Evolutionary conservation across 2,329 filamentous ascomycete genomes (phyloP).

Genomic region (Aspergillus pseudonomiae): DNA sequence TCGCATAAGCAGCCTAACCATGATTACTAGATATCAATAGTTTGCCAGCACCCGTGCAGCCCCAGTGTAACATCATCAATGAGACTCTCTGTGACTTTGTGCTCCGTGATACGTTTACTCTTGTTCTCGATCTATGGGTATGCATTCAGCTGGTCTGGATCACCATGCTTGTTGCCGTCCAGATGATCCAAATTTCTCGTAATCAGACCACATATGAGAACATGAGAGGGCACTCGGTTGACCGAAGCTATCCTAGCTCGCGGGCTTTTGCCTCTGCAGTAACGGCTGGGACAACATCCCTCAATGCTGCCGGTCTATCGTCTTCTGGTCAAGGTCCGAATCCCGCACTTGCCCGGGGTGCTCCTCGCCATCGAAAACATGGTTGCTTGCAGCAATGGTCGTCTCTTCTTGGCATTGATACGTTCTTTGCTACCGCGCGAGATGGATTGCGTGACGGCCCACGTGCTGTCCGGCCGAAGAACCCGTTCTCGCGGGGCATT

Average conservation of each 20-base stretch:
- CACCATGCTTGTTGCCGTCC: slow-evolving; percentile 93
- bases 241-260: slow-evolving; percentile 53
- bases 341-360: slow-evolving; percentile 52
- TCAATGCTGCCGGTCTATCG: slow-evolving; percentile 71
- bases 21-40: slow-evolving; percentile 62
- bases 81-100: slow-evolving; percentile 73
- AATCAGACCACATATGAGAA: slow-evolving; percentile 97
- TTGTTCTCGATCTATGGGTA: slow-evolving; percentile 78
- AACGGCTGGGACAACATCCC: slow-evolving; percentile 67
- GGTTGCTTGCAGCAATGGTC: slow-evolving; percentile 79
- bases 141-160: slow-evolving; percentile 90
- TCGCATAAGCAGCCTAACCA: not conserved
- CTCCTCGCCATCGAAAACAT: slow-evolving; percentile 51
- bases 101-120: slow-evolving; percentile 80
- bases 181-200: slow-evolving; percentile 86
- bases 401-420: slow-evolving; percentile 84
- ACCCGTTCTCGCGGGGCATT: slow-evolving; percentile 83
- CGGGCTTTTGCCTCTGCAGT: slow-evolving; percentile 68
- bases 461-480: slow-evolving; percentile 59
- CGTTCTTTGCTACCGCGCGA: slow-evolving; percentile 87
- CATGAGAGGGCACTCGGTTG: slow-evolving; percentile 78
- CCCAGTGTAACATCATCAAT: slow-evolving; percentile 74
- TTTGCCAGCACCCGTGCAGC: slow-evolving; percentile 54
- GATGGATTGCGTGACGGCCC: slow-evolving; percentile 63
- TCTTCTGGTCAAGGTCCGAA: slow-evolving; percentile 67